phyloP scores from a whole-genome alignment of 208 protist genomes.

The Strigomonas culicis region DNA sequence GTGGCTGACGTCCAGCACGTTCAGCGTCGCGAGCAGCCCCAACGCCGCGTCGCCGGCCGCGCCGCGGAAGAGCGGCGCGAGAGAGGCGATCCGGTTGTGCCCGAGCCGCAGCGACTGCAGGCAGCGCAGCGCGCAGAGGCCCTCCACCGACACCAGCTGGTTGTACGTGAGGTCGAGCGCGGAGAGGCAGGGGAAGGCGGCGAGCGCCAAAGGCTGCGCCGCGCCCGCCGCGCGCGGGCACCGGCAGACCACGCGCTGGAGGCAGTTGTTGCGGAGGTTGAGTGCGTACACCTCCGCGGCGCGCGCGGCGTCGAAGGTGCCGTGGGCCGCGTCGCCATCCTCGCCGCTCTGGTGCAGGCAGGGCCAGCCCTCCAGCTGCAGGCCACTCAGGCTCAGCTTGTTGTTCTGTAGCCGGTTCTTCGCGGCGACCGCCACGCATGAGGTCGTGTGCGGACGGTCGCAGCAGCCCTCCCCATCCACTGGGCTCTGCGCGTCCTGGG shows the following conservation, averaged over 20 bases:
- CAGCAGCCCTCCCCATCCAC: no score
- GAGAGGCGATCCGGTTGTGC: conserved; percentile 44
- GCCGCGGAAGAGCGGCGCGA: conserved; percentile 46
- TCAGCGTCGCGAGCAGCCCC: conserved; percentile 21
- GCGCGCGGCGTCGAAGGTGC: conserved; percentile 20
- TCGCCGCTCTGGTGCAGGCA: neutral
- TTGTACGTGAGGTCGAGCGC: conserved; percentile 63
- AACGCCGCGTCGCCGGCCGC: conserved; percentile 4
- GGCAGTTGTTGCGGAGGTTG: conserved; percentile 36
- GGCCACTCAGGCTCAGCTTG: neutral
- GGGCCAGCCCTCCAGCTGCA: neutral
- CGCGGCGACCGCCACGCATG: neutral
- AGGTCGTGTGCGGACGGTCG: no score
- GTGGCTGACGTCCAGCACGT: conserved; percentile 61
- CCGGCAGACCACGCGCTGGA: conserved; percentile 21
- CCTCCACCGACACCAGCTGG: conserved; percentile 33
- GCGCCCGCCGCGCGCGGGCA: neutral
- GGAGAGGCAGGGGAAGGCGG: conserved; percentile 33
- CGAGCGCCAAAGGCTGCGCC: conserved; percentile 4
- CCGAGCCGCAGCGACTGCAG: conserved; percentile 50
- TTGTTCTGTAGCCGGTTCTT: neutral
- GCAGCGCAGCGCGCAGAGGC: conserved; percentile 38
- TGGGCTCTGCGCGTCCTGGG: no score
- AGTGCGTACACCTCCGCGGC: conserved; percentile 24
- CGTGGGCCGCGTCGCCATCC: neutral